phyloP scores from a whole-genome alignment of 176 grass and related monocot genomes.

The Avena sativa region DNA sequence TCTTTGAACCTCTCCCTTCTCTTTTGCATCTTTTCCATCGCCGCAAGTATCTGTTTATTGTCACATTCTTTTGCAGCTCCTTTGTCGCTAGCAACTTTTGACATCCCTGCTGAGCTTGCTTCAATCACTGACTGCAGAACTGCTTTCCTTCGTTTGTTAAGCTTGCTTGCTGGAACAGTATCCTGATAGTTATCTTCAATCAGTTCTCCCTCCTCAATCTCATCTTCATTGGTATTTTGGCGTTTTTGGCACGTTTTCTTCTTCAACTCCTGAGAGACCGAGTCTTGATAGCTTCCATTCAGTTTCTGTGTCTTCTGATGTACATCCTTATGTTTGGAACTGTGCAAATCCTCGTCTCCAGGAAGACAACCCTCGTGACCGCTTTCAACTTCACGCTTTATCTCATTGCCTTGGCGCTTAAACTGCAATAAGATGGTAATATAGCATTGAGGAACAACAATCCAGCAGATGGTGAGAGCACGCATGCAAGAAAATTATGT shows the following conservation, averaged over 20 bases:
- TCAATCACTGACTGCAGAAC: conserved; percentile 50
- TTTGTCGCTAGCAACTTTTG: conserved; percentile 40
- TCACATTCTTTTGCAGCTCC: conserved; percentile 42
- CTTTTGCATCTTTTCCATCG: conserved; percentile 84
- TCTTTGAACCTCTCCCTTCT: conserved; percentile 87
- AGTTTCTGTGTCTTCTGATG: conserved; percentile 12
- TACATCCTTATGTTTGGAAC: conserved; percentile 38
- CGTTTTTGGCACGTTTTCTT: conserved; percentile 31
- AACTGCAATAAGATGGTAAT: conserved; percentile 64
- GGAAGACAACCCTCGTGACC: conserved; percentile 17
- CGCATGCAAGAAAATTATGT: conserved; percentile 9
- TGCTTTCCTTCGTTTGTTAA: conserved; percentile 37
- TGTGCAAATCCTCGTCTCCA: conserved; percentile 28
- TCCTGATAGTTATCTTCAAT: conserved; percentile 47
- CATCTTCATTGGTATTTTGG: conserved; percentile 28
- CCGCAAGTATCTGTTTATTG: conserved; percentile 57
- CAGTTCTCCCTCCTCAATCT: conserved; percentile 78
- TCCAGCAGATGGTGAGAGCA: conserved; percentile 14
- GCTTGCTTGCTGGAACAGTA: conserved; percentile 33
- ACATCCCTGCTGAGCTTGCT: conserved; percentile 16
- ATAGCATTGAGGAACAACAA: conserved; percentile 55
- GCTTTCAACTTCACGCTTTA: conserved; percentile 41
- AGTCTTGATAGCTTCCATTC: conserved; percentile 19
- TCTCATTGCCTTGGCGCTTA: conserved; percentile 43
- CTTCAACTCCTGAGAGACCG: conserved; percentile 30